Base-by-base conservation (phyloP, 306 rosid species). In the Vachellia collinsii region DNA sequence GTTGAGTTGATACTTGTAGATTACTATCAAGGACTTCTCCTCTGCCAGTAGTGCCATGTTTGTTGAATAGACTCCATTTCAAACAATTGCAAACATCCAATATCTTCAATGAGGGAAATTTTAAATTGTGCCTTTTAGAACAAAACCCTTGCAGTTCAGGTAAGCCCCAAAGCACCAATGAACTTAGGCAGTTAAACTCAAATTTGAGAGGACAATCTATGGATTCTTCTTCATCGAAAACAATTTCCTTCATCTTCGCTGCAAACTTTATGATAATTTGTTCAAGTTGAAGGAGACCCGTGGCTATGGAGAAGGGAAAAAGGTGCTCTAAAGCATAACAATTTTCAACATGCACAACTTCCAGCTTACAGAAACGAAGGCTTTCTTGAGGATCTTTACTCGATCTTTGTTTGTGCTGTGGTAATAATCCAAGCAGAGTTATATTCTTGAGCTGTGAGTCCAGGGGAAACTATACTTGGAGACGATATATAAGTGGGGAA, bases 221-320 rank as follows among this genome's bases (percentile, higher is more conserved):
- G 25, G 62, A 0, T 8, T 1, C 62, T 7, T n/a, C 61, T 2
- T 0, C 19, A 0, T 8, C 0, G 0, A 25, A 54, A n/a, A 54
- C 62, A 54, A 76, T 59, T 23, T 59, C 38, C 16, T 59, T 59
- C 38, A 59, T 71, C 71, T 37, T 85, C 53, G 0, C 0, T 71
- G 16, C 78, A 23, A 20, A 4, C 72, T 11, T 6, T 20, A 85
- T 34, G 0, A 0, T 1, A 8, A 84, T 54, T 11, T 6, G 6
- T 62, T 72, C 70, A 0, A 81, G 76, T 11, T n/a, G 43, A 0
- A 1, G 7, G 72, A n/a, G 4, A 0, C n/a, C 0, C 25, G 0
- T 19, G 4, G 62, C 25, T 19, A 54, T 19, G 25, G 62, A 75
- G 20, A 59, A 59, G 3, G 66, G 66, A 23, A 59, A 4, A 59